phyloP scores from a whole-genome alignment of 768 basidiomycete species.

The Rhodotorula diobovata region DNA sequence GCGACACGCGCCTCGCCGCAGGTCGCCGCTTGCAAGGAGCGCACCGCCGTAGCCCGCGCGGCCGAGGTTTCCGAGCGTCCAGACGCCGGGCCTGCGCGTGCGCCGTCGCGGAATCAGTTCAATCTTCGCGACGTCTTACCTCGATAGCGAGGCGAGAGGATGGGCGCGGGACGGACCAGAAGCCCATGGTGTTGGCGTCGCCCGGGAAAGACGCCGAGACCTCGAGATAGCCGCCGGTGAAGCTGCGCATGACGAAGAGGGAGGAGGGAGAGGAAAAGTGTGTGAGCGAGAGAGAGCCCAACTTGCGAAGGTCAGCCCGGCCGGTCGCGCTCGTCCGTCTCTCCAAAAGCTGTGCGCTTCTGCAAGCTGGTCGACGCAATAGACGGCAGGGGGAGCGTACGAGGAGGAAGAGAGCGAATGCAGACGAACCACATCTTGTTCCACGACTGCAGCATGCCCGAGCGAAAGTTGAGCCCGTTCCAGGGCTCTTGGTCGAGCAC shows the following conservation, averaged over 20 bases:
- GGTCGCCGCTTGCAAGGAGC: too few relatives aligned
- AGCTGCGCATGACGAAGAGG: constrained; percentile 13
- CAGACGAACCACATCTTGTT: constrained; percentile 40
- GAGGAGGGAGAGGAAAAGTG: too few relatives aligned
- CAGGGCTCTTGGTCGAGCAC: constrained; percentile 27
- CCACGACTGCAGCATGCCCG: constrained; percentile 42
- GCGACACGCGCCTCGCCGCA: too few relatives aligned
- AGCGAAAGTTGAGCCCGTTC: constrained; percentile 34
- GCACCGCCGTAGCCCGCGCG: constrained; percentile 84
- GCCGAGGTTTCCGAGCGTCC: constrained; percentile 61
- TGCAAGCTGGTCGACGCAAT: too few relatives aligned
- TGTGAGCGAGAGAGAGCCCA: not conserved
- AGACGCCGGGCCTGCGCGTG: constrained; percentile 56
- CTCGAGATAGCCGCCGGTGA: constrained; percentile 43
- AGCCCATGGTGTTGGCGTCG: constrained; percentile 13
- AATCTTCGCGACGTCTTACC: too few relatives aligned
- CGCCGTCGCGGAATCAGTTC: constrained; percentile 49
- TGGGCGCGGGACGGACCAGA: constrained; percentile 16
- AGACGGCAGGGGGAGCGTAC: too few relatives aligned
- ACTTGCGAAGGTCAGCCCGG: not conserved
- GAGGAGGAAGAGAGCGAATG: not conserved
- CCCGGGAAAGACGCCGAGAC: constrained; percentile 31
- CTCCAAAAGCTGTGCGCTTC: too few relatives aligned
- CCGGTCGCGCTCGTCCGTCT: too few relatives aligned
- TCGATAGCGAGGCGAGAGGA: not conserved